Conservation (phyloP, 2,329 filamentous ascomycete species). For the Neoscytalidium dimidiatum region DNA sequence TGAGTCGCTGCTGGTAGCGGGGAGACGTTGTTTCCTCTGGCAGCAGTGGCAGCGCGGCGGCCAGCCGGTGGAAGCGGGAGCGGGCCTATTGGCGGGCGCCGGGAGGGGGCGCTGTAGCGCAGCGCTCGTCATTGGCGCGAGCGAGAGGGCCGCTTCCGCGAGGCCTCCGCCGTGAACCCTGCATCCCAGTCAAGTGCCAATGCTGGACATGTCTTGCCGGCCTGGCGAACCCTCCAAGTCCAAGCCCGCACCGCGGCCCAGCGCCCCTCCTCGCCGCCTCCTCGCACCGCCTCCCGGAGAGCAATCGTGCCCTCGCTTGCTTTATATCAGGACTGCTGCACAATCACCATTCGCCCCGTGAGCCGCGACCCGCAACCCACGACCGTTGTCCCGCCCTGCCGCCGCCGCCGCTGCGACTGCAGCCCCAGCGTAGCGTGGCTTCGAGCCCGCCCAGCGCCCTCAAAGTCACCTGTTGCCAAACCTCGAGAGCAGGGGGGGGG, state of each 20-base stretch:
- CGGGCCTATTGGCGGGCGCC: not conserved
- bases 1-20: not conserved
- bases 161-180: no score
- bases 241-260: not conserved
- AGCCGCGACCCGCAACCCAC: not conserved
- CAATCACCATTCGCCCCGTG: not conserved
- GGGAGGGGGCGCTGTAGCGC: no score
- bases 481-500: not conserved
- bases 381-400: constrained; percentile 2
- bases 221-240: no score
- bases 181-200: no score
- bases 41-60: not conserved
- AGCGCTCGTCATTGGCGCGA: no score
- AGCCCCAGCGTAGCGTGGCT: no score
- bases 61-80: not conserved
- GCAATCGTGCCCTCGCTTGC: not conserved
- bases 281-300: not conserved
- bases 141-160: no score
- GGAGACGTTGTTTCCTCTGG: constrained; percentile 1
- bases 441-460: no score
- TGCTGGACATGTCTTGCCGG: no score
- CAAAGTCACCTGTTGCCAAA: not conserved
- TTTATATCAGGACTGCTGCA: not conserved
- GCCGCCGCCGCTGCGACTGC: not conserved
- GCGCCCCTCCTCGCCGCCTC: not conserved